A percentile compares a stretch with the other conserved stretches of the same genome.
phyloP scores from a whole-genome alignment of 495 filamentous ascomycete genomes.

The Xylaria scruposa region DNA sequence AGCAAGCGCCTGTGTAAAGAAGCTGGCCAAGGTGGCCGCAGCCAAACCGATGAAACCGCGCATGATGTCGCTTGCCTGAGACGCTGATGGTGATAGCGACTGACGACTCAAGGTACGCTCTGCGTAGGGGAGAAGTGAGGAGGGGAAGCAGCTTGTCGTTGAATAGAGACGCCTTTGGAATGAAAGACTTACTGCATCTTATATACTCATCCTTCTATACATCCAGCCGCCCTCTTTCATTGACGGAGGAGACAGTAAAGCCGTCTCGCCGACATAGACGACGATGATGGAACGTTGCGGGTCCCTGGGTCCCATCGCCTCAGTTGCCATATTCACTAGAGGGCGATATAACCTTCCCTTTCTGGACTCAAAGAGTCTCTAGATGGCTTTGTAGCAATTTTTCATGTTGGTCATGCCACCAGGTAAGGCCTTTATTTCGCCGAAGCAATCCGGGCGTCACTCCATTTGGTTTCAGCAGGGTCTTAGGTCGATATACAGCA shows the following conservation, averaged over 20 bases:
- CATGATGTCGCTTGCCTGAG: constrained; percentile 27
- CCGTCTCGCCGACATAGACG: neutral
- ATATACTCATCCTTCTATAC: neutral
- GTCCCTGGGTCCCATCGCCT: neutral
- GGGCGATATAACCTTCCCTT: constrained; percentile 20
- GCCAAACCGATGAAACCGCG: constrained; percentile 39
- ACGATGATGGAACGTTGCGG: constrained; percentile 19
- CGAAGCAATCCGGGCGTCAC: constrained; percentile 11
- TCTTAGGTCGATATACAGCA: neutral
- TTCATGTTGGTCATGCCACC: constrained; percentile 19
- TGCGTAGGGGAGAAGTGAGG: neutral
- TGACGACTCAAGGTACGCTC: neutral
- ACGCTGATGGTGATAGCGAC: neutral
- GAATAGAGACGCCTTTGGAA: neutral
- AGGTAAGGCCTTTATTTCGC: constrained; percentile 20
- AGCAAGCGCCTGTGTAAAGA: constrained; percentile 35
- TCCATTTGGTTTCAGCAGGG: constrained; percentile 8
- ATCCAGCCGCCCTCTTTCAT: neutral
- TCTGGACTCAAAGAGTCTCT: constrained; percentile 1
- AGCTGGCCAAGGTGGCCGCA: constrained; percentile 36
- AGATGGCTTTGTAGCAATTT: neutral
- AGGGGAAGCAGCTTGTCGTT: neutral
- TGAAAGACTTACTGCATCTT: neutral
- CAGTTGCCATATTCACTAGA: neutral
- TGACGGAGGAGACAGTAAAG: neutral